A percentile compares a stretch with the other conserved stretches of the same genome.
These are phyloP conservation scores for Diutina siamensis DNA, from an alignment of 1,139 yeast species.

Conservation along the genomic window DNA sequence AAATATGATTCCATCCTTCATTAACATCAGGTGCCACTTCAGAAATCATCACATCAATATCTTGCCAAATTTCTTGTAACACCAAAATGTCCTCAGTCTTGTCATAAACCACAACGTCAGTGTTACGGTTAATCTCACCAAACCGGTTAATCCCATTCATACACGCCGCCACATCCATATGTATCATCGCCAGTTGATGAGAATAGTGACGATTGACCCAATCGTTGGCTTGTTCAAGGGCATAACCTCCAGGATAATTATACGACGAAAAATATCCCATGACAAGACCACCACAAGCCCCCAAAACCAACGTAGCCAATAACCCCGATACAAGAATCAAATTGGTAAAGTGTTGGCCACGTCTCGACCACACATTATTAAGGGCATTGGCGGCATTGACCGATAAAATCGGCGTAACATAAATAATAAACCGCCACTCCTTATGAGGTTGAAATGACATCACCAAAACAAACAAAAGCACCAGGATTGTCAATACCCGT, in stretches of 20 bases:
- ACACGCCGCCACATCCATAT: constrained; percentile 71
- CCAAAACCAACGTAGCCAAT: constrained; percentile 19
- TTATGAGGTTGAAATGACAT: constrained; percentile 85
- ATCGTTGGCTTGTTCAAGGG: constrained; percentile 43
- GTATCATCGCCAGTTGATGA: constrained; percentile 29
- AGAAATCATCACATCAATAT: constrained; percentile 51
- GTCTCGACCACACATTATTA: constrained; percentile 21
- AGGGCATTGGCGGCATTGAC: constrained; percentile 57
- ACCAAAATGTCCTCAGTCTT: constrained; percentile 47
- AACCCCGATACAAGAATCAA: constrained; percentile 19
- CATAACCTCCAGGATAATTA: constrained; percentile 88
- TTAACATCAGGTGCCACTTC: constrained; percentile 15
- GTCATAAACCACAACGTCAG: constrained; percentile 44
- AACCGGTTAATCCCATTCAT: constrained; percentile 82
- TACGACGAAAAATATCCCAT: constrained; percentile 54
- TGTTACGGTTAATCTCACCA: constrained; percentile 38
- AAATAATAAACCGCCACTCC: constrained; percentile 86
- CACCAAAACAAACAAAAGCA: constrained; percentile 40
- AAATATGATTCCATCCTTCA: constrained; percentile 6
- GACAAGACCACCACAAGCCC: constrained; percentile 32
- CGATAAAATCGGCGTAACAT: constrained; percentile 59
- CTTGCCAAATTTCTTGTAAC: constrained; percentile 35
- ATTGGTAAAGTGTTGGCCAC: constrained; percentile 14
- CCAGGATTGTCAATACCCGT: constrained; percentile 25
- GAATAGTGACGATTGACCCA: constrained; percentile 13